phyloP scores from a whole-genome alignment of 805 yeast species.

The Jamesozyma jinghongensis region DNA sequence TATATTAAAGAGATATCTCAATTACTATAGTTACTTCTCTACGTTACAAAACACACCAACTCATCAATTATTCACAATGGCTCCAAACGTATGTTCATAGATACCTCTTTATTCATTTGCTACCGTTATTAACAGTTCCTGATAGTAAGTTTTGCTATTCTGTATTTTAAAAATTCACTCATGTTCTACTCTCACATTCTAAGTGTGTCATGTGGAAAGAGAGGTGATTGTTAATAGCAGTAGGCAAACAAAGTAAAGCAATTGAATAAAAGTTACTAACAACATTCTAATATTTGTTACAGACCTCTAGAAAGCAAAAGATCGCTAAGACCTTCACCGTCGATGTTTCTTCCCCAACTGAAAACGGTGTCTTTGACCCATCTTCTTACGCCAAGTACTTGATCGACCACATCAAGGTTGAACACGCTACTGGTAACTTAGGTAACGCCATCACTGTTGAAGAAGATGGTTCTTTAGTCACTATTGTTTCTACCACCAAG shows the following conservation, averaged over 20 bases:
- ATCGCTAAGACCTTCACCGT: slow-evolving; percentile 85
- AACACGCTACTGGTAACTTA: slow-evolving; percentile 91
- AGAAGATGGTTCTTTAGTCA: slow-evolving; percentile 82
- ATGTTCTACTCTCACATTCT: neutral
- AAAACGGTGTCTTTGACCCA: slow-evolving; percentile 95
- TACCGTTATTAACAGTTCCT: neutral
- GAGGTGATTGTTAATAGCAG: slow-evolving; percentile 35
- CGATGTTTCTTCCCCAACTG: slow-evolving; percentile 95
- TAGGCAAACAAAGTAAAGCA: slow-evolving; percentile 19
- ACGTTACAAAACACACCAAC: slow-evolving; percentile 1
- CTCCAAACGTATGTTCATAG: slow-evolving; percentile 75
- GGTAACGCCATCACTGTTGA: slow-evolving; percentile 89
- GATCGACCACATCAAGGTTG: slow-evolving; percentile 98
- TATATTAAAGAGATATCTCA: neutral
- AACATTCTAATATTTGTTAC: slow-evolving; percentile 16
- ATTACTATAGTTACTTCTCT: neutral
- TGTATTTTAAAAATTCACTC: slow-evolving; percentile 28
- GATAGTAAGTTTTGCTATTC: slow-evolving; percentile 13
- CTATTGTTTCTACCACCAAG: slow-evolving; percentile 81
- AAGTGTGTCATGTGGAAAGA: neutral
- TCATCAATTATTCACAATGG: slow-evolving; percentile 36
- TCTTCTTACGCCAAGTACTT: slow-evolving; percentile 96
- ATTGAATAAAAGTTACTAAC: slow-evolving; percentile 4
- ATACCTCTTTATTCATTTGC: neutral
- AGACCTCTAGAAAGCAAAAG: slow-evolving; percentile 80